Conservation (phyloP, 2,329 filamentous ascomycete genomes). For the Botrytis aclada region DNA sequence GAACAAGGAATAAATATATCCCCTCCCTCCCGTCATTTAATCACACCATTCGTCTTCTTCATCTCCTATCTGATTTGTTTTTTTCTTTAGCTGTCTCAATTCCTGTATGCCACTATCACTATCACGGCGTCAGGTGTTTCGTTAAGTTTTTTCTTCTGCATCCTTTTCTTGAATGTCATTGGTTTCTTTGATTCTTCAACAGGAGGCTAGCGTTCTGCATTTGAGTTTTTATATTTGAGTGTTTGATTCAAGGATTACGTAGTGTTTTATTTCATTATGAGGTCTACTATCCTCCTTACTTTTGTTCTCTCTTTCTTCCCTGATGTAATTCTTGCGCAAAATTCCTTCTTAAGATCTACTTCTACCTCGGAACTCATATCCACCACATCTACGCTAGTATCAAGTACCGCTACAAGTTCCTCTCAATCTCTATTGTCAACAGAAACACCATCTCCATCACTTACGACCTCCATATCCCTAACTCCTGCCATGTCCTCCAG, state of each 20-base stretch:
- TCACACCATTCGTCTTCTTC: not conserved
- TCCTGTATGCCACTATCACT: conserved; percentile 11
- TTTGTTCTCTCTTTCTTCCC: conserved; percentile 29
- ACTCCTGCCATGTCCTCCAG: conserved; percentile 38
- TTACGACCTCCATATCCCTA: conserved; percentile 27
- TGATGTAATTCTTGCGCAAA: conserved; percentile 28
- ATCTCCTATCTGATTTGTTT: not conserved
- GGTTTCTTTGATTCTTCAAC: not conserved
- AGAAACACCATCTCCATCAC: conserved; percentile 22
- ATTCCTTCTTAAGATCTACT: conserved; percentile 1
- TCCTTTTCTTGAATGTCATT: not conserved
- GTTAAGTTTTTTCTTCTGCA: not conserved
- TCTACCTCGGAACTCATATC: not conserved
- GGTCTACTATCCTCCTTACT: not conserved
- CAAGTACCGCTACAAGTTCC: not conserved
- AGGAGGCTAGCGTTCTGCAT: not conserved
- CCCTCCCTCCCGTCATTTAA: not conserved
- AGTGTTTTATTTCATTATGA: conserved; percentile 8
- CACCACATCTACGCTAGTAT: not conserved
- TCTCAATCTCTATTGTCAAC: conserved; percentile 17
- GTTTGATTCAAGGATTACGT: not conserved
- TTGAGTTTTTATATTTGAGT: not conserved
- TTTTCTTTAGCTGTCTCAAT: not conserved
- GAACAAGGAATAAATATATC: conserved; percentile 1
- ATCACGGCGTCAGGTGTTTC: conserved; percentile 15